Conservation (phyloP, 352 stramenopile genomes). For the Globisporangium takayamanum region DNA sequence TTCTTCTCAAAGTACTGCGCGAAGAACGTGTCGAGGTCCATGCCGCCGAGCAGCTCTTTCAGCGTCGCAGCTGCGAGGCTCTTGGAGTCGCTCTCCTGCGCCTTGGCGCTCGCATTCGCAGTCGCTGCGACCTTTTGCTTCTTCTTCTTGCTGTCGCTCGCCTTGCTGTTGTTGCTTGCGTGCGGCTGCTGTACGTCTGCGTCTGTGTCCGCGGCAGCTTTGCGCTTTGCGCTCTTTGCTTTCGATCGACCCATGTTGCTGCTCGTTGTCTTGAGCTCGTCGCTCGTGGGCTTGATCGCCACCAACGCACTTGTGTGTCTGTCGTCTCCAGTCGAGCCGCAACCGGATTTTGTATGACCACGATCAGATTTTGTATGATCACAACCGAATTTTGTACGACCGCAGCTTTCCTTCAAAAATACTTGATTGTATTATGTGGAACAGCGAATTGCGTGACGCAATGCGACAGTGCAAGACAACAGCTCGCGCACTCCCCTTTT, state of each 20-base stretch:
- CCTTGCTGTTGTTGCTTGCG: constrained; percentile 9
- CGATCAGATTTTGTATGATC: no score
- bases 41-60: constrained; percentile 52
- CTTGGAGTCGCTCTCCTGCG: constrained; percentile 5
- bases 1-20: constrained; percentile 84
- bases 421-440: no score
- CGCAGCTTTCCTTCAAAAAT: no score
- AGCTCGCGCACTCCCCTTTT: no score
- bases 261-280: no score
- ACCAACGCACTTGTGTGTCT: no score
- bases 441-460: no score
- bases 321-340: no score
- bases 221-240: not conserved
- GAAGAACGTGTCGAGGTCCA: constrained; percentile 55
- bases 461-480: no score
- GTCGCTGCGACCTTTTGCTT: constrained; percentile 9
- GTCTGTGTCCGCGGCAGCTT: not conserved
- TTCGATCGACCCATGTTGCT: constrained; percentile 7
- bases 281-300: no score
- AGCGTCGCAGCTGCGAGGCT: constrained; percentile 26
- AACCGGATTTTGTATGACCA: no score
- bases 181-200: constrained; percentile 32
- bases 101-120: not conserved
- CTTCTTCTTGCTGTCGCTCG: constrained; percentile 1
- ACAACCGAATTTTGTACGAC: no score